Conservation (phyloP, 306 rosid species). For the Elaeagnus macrophylla region DNA sequence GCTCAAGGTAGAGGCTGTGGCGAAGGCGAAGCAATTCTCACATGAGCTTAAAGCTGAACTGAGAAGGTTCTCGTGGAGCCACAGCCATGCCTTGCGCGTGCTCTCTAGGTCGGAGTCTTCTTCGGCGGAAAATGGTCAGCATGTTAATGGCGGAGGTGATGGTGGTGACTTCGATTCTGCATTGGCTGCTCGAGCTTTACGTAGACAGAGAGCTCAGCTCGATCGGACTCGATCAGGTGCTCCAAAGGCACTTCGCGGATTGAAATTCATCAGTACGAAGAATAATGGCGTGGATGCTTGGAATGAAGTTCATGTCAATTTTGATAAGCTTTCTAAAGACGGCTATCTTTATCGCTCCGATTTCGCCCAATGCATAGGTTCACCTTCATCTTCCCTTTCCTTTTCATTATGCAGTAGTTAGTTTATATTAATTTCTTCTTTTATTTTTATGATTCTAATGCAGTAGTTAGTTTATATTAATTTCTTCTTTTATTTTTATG, state of each 20-base stretch:
- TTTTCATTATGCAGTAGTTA: neutral
- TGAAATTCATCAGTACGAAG: constrained; percentile 60
- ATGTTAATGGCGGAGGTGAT: no score
- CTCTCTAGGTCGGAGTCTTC: constrained; percentile 30
- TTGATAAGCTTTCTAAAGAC: constrained; percentile 52
- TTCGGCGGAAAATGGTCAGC: constrained; percentile 7
- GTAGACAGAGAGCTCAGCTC: constrained; percentile 86
- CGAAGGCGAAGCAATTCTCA: constrained; percentile 82
- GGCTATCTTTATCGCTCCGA: constrained; percentile 74
- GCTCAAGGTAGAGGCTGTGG: constrained; percentile 86
- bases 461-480: no score
- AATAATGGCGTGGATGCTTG: constrained; percentile 65
- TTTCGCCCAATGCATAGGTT: constrained; percentile 96
- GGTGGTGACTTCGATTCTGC: constrained; percentile 51
- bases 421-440: no score
- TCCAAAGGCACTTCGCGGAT: constrained; percentile 76
- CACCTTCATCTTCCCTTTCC: constrained; percentile 5
- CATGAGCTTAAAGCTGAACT: constrained; percentile 77
- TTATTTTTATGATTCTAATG: no score
- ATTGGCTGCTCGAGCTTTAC: constrained; percentile 66
- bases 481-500: no score
- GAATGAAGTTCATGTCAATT: constrained; percentile 65
- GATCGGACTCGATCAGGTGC: constrained; percentile 91
- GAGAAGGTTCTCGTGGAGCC: constrained; percentile 80
- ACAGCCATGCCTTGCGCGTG: constrained; percentile 46